phyloP scores from a whole-genome alignment of 192 early-diverging fungal genomes.

The Coemansia sp. region DNA sequence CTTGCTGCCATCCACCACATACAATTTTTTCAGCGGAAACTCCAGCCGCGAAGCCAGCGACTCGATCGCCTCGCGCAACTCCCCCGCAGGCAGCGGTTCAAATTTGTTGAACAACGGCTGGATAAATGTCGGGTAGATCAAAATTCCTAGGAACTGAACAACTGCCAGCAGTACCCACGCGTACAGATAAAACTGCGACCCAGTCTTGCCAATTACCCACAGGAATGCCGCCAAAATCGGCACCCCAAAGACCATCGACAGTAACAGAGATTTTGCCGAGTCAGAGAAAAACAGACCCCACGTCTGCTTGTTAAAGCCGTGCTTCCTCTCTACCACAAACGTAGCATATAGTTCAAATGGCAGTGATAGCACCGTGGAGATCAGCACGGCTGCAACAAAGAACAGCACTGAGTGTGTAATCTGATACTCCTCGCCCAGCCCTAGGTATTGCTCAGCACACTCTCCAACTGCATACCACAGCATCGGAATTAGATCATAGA shows the following conservation, averaged over 20 bases:
- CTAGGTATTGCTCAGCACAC: constrained; percentile 52
- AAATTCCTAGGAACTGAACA: constrained; percentile 71
- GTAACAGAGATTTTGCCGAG: constrained; percentile 66
- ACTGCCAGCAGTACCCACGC: constrained; percentile 85
- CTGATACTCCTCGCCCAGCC: constrained; percentile 69
- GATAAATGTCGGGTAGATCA: constrained; percentile 91
- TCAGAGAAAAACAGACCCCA: constrained; percentile 76
- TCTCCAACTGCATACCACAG: constrained; percentile 67
- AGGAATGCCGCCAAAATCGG: constrained; percentile 80
- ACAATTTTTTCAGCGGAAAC: constrained; percentile 92
- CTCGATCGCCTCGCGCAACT: constrained; percentile 78
- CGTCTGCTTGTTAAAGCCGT: constrained; percentile 97
- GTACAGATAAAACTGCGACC: constrained; percentile 85
- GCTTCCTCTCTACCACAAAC: constrained; percentile 92
- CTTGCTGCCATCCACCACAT: constrained; percentile 93
- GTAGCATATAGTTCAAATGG: constrained; percentile 85
- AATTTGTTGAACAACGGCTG: constrained; percentile 99
- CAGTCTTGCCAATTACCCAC: constrained; percentile 77
- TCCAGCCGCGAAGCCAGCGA: constrained; percentile 73
- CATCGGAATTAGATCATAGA: constrained; percentile 70
- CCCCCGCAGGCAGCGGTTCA: constrained; percentile 78
- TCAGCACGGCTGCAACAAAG: constrained; percentile 57
- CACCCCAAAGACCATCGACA: constrained; percentile 71
- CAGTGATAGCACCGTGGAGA: constrained; percentile 65
- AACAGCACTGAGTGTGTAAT: constrained; percentile 84